Evolutionary conservation across 2,329 filamentous ascomycete genomes (phyloP), one percentile per base, ranked within the genome.

Genomic region (Fusarium graminum): DNA sequence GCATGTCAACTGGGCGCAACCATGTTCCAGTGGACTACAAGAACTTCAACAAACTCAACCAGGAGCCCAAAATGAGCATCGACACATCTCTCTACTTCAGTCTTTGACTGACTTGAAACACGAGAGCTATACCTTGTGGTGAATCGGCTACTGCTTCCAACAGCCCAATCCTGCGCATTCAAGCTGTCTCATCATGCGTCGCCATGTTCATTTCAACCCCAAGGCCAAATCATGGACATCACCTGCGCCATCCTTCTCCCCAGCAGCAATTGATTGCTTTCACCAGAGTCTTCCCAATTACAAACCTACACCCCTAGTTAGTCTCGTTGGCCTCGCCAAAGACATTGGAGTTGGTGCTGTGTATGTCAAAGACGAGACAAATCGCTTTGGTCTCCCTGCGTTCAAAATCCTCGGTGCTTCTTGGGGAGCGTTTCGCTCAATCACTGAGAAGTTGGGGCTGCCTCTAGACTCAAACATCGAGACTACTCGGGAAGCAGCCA

Each of bases 391-490:
- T 0, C 81, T 94, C 3, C 90, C 90, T 0, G 85, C 91, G 0
- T 94, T 94, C 4, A 95, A 95, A 76, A 91, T 94, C 42, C 83
- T 94, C 0, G 92, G 92, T 19, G 91, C 92, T 1, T 91, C 89
- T 1, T 94, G 90, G 90, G 90, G 86, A 0, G 83, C 86, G 4
- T 89, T 87, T 68, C 83, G 85, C 8, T 86, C 88, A 14, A 72
- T 92, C 8, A 73, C 79, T 0, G 72, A 77, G 2, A 74, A 78
- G 9, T 75, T 88, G 0, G 75, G 73, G 3, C 75, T 88, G 1
- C 75, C 81, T 0, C 64, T 79, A 0, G 78, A 79, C 2, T 74
- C 81, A 0, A 73, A 77, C 4, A 70, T 89, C 0, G 76, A 81
- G 0, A 76, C 81, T 1, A 67, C 89, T 2, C 77, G 78, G 4